phyloP scores from a whole-genome alignment of 257 asterid genomes.

The Lycium barbarum region DNA sequence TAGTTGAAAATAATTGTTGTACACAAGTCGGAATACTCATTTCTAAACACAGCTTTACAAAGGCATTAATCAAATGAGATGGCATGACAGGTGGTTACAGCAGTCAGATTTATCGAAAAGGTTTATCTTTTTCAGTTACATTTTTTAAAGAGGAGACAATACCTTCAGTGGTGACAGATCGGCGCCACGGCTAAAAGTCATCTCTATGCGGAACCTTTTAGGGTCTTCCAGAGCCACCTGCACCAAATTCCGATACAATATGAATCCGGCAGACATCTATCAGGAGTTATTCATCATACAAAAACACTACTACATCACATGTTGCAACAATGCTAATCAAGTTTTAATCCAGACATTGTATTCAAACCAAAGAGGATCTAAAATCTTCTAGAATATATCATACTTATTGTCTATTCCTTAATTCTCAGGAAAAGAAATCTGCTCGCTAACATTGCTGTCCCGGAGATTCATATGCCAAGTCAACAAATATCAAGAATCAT shows the following conservation, averaged over 20 bases:
- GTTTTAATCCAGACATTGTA: not conserved
- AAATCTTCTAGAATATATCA: not conserved
- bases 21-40: slow-evolving; percentile 8
- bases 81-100: not conserved
- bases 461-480: too few relatives aligned
- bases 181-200: slow-evolving; percentile 93
- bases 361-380: not conserved
- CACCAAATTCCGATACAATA: slow-evolving; percentile 34
- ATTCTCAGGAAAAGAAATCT: not conserved
- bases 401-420: not conserved
- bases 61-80: not conserved
- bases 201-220: slow-evolving; percentile 77
- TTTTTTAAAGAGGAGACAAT: slow-evolving; percentile 11
- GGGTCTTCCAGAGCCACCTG: slow-evolving; percentile 92
- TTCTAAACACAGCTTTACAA: not conserved
- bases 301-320: not conserved
- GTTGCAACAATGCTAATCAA: slow-evolving; percentile 18
- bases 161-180: slow-evolving; percentile 94
- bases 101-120: too few relatives aligned
- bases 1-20: not conserved
- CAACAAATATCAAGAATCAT: too few relatives aligned
- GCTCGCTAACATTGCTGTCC: too few relatives aligned
- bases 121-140: too few relatives aligned
- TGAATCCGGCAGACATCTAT: slow-evolving; percentile 14
- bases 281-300: not conserved